Evolutionary conservation across 1,284 basidiomycete species (phyloP), one percentile per base, ranked within the genome.

Genomic region (Puccinia novopanici): DNA sequence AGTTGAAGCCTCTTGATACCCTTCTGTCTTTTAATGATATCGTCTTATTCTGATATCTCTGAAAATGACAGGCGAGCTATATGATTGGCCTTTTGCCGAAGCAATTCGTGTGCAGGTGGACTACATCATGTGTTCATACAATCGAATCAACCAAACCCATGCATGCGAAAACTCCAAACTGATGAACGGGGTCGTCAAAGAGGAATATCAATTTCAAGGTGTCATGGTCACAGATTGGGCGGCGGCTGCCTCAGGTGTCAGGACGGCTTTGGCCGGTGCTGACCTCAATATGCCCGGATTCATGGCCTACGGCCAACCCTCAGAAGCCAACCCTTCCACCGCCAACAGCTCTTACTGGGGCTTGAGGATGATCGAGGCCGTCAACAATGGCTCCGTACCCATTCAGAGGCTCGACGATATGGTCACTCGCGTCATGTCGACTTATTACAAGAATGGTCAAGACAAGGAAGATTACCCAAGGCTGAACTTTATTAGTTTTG

Each of bases 111-210:
- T 63, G 19, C 77, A 78, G 24, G 81, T 81, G 17, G 82, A 81
- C 34, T 78, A 79, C 30, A 65, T 84, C 34, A 86, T 86, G 85
- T 84, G 84, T 73, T 82, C 82, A 1, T 85, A 85, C 83, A 85
- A 85, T 72, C 82, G 82, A 12, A 70, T 85, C 81, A 85, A 86
- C 82, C 81, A 82, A 34, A 81, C 81, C 2, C 82, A 82, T 13
- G 81, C 83, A n/a, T 84, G 84, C 55, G 83, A 85, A 80, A 85
- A 85, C 79, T 82, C 82, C n/a, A 82, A 84, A 68, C 57, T 83
- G 55, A 82, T 85, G 75, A 85, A 85, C 81, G 82, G 83, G 50
- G 79, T 84, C 40, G 83, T 85, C 61, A 85, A 86, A 82, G 83
- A 82, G 15, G 84, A 85, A 82, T 81, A 85, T 27, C 48, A 81